Percentiles rank a stretch among this genome's conserved stretches.
phyloP scores from a whole-genome alignment of 495 filamentous ascomycete genomes.

The Thermothielavioides terrestris region DNA sequence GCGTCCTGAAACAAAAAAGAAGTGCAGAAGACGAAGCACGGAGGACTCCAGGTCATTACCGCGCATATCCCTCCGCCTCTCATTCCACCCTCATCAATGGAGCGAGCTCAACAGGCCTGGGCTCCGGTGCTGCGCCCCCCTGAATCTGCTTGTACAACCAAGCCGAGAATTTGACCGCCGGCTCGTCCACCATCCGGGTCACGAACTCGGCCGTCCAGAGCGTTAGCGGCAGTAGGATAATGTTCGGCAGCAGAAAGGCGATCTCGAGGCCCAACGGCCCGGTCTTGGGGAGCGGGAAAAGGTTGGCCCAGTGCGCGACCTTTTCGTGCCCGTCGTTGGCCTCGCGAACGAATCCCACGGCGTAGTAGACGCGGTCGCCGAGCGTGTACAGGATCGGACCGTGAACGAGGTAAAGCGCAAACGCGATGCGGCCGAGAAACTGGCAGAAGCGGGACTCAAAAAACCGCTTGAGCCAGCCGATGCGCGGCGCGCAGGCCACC shows the following conservation, averaged over 20 bases:
- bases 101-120: constrained; percentile 6
- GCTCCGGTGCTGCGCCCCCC: constrained; percentile 6
- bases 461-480: constrained; percentile 37
- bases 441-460: constrained; percentile 53
- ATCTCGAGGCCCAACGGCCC: constrained; percentile 50
- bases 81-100: constrained; percentile 13
- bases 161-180: constrained; percentile 42
- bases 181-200: constrained; percentile 49
- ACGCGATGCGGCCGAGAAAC: constrained; percentile 57
- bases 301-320: constrained; percentile 38
- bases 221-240: constrained; percentile 49
- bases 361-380: constrained; percentile 42
- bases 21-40: too few species aligned
- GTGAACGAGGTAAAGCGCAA: constrained; percentile 59
- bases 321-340: constrained; percentile 15
- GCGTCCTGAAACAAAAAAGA: background rate
- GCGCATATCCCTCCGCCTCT: background rate
- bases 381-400: constrained; percentile 45
- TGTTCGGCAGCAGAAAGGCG: constrained; percentile 42
- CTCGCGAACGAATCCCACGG: constrained; percentile 36
- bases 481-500: constrained; percentile 42
- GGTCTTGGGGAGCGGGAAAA: constrained; percentile 37
- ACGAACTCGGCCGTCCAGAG: constrained; percentile 49
- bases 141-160: constrained; percentile 42
- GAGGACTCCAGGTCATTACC: background rate